phyloP scores from a whole-genome alignment of 2,329 filamentous ascomycete genomes.

The Alternaria sp. region DNA sequence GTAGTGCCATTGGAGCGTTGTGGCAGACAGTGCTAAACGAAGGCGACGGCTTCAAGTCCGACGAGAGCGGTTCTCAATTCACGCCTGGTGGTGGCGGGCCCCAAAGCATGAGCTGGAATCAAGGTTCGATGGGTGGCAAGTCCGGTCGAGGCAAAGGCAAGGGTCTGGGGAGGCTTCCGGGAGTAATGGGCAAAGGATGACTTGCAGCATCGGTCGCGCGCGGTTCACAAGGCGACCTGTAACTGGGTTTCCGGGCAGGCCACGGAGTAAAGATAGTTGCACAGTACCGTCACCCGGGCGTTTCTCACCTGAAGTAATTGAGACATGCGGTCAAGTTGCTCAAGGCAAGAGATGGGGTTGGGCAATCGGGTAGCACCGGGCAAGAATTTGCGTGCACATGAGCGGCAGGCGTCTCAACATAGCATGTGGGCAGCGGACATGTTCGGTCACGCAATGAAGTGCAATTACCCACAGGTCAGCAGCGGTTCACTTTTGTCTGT shows the following conservation, averaged over 20 bases:
- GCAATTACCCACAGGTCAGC: slow-evolving; percentile 31
- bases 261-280: slow-evolving; percentile 40
- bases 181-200: slow-evolving; percentile 52
- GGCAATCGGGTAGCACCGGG: slow-evolving; percentile 41
- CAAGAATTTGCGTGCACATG: slow-evolving; percentile 40
- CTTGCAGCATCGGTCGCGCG: slow-evolving; percentile 46
- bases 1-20: slow-evolving; percentile 72
- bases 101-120: slow-evolving; percentile 40
- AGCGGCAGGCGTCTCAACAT: slow-evolving; percentile 39
- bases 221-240: slow-evolving; percentile 44
- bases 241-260: slow-evolving; percentile 40
- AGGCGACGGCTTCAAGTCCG: slow-evolving; percentile 72
- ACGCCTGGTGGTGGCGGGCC: slow-evolving; percentile 40
- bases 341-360: slow-evolving; percentile 34
- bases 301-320: slow-evolving; percentile 42
- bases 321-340: slow-evolving; percentile 46
- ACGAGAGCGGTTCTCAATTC: slow-evolving; percentile 54
- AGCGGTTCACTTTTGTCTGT: slow-evolving; percentile 27
- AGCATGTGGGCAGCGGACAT: slow-evolving; percentile 41
- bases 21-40: slow-evolving; percentile 79
- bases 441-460: slow-evolving; percentile 43
- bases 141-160: slow-evolving; percentile 49
- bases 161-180: slow-evolving; percentile 49
- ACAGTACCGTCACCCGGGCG: slow-evolving; percentile 46
- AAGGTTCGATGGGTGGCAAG: slow-evolving; percentile 42